Percentiles rank a stretch among this genome's conserved stretches.
Evolutionary conservation across 1,139 yeast species (phyloP).

Genomic region (Pichia sp.): DNA sequence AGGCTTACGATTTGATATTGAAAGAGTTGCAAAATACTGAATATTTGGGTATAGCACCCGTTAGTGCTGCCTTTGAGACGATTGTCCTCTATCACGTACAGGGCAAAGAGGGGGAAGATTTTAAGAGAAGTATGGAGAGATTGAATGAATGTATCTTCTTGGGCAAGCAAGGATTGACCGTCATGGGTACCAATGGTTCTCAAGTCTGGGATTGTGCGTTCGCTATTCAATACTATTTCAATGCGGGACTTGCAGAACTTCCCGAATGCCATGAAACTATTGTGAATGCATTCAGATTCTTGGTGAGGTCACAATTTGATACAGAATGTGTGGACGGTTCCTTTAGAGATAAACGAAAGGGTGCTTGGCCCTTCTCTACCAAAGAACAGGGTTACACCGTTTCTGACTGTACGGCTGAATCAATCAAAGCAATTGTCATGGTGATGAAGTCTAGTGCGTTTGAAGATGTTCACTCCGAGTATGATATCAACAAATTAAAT

Average conservation of each 20-base stretch:
- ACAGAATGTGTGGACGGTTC: conserved; percentile 73
- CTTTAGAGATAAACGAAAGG: conserved; percentile 74
- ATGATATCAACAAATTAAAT: conserved; percentile 46
- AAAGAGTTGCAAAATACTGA: conserved; percentile 79
- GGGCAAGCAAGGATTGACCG: conserved; percentile 87
- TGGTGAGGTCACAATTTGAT: conserved; percentile 79
- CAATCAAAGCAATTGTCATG: conserved; percentile 90
- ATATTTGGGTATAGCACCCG: conserved; percentile 87
- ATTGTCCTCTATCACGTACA: conserved; percentile 61
- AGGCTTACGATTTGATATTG: conserved; percentile 55
- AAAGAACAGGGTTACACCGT: conserved; percentile 96
- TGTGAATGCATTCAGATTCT: conserved; percentile 57
- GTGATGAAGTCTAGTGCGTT: conserved; percentile 60
- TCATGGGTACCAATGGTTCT: conserved; percentile 96
- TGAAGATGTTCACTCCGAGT: conserved; percentile 41
- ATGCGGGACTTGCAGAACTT: conserved; percentile 70
- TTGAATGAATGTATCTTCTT: conserved; percentile 75
- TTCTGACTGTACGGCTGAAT: conserved; percentile 96
- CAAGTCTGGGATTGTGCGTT: conserved; percentile 98
- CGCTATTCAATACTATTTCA: conserved; percentile 73
- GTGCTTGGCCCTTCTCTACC: conserved; percentile 98
- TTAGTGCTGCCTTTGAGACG: conserved; percentile 78
- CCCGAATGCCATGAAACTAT: conserved; percentile 63
- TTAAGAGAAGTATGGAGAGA: conserved; percentile 47
- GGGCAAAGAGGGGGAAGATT: conserved; percentile 61